Percentiles rank a stretch among this genome's conserved stretches.
Conservation (phyloP, 176 grass and related monocot species). For the Triticum timopheevii region DNA sequence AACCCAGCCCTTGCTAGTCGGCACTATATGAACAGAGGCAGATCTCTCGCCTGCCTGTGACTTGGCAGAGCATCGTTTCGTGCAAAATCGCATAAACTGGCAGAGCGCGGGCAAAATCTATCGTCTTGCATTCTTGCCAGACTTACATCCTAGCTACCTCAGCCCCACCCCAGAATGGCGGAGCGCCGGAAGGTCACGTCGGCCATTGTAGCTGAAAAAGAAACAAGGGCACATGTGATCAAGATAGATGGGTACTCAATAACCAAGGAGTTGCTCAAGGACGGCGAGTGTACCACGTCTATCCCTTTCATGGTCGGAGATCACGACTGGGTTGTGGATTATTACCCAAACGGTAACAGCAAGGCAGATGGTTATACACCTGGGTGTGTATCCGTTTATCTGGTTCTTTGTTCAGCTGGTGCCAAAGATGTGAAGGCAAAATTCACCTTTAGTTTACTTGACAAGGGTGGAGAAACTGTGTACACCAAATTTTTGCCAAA, state of each 20-base stretch:
- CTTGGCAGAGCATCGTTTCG: no score
- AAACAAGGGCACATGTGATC: background rate
- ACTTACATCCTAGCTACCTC: no score
- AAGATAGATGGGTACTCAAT: background rate
- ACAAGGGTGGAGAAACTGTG: background rate
- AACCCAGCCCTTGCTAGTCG: no score
- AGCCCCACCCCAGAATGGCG: no score
- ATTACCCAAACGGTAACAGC: background rate
- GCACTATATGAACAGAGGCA: no score
- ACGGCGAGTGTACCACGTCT: background rate
- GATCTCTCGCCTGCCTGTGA: no score
- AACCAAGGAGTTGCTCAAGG: background rate
- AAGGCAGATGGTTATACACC: no score
- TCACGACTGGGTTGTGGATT: background rate
- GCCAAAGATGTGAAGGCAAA: background rate
- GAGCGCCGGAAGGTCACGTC: no score
- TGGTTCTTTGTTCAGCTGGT: background rate
- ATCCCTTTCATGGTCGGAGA: background rate
- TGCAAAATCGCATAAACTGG: no score
- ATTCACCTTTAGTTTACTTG: background rate
- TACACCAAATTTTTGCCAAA: background rate
- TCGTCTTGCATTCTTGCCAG: no score
- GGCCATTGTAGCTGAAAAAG: background rate
- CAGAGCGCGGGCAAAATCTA: no score
- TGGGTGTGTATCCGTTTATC: background rate